A percentile compares a stretch with the other conserved stretches of the same genome.
phyloP scores from a whole-genome alignment of 371 early-diverging fungal species.

The Mortierella sp. region DNA sequence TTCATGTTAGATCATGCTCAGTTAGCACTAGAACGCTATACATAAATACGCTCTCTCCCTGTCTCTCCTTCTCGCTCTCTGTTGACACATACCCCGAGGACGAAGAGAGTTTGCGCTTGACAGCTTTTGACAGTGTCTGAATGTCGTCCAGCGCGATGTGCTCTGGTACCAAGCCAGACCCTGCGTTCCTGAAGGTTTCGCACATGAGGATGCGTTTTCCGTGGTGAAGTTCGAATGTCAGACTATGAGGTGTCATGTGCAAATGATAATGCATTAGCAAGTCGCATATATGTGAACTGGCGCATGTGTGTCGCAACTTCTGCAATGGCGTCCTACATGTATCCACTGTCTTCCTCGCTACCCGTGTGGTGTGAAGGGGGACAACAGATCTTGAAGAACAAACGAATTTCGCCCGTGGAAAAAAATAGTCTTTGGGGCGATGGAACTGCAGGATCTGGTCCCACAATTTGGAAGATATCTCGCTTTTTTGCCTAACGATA shows the following conservation, averaged over 20 bases:
- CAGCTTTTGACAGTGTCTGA: not conserved
- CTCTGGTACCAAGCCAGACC: slow-evolving; percentile 41
- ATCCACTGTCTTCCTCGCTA: slow-evolving; percentile 13
- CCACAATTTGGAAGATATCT: slow-evolving; percentile 43
- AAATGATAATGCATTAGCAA: too few species aligned
- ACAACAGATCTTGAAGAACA: slow-evolving; percentile 45
- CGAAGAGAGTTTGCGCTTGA: slow-evolving; percentile 24
- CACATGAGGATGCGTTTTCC: slow-evolving; percentile 48
- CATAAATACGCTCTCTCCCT: too few species aligned
- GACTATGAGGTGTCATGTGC: slow-evolving; percentile 8
- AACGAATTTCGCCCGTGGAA: slow-evolving; percentile 32
- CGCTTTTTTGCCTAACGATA: slow-evolving; percentile 21
- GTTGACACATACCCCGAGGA: slow-evolving; percentile 15
- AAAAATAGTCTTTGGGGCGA: slow-evolving; percentile 48
- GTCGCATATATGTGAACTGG: not conserved
- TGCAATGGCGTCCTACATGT: slow-evolving; percentile 30
- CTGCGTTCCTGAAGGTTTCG: slow-evolving; percentile 33
- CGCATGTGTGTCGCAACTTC: not conserved
- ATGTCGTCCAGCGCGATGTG: slow-evolving; percentile 11
- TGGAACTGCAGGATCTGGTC: slow-evolving; percentile 35
- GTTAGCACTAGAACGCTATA: too few species aligned
- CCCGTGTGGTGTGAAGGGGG: slow-evolving; percentile 35
- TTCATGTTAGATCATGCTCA: too few species aligned
- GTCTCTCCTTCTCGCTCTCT: too few species aligned
- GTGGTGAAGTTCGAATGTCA: slow-evolving; percentile 45